Conservation (phyloP, 2,329 filamentous ascomycete genomes). For the Teratosphaeria zuluensis region DNA sequence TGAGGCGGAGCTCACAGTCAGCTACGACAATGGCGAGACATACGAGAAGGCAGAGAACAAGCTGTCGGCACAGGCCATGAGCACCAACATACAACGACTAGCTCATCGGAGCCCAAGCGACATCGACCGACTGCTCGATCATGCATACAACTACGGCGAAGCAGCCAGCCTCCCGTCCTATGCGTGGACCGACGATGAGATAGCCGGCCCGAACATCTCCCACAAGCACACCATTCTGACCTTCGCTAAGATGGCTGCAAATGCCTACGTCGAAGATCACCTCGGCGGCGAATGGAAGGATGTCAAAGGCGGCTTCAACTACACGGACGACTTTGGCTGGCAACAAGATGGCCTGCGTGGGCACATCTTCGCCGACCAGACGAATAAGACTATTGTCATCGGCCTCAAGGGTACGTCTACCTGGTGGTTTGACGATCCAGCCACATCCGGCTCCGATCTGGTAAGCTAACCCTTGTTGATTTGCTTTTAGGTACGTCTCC, state of each 20-base stretch:
- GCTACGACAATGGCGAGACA: conserved; percentile 18
- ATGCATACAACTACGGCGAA: conserved; percentile 59
- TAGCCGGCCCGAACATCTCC: conserved; percentile 69
- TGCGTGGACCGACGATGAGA: conserved; percentile 64
- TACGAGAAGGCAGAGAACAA: conserved; percentile 32
- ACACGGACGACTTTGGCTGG: conserved; percentile 87
- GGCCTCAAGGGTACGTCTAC: conserved; percentile 63
- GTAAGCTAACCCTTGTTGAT: conserved; percentile 4
- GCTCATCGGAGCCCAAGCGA: conserved; percentile 65
- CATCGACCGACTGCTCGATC: conserved; percentile 68
- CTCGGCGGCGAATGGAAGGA: conserved; percentile 72
- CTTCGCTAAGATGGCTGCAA: conserved; percentile 77
- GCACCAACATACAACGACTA: conserved; percentile 65
- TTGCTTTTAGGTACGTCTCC: conserved; percentile 31
- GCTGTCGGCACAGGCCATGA: conserved; percentile 32
- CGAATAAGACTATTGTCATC: conserved; percentile 79
- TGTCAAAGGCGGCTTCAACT: conserved; percentile 69
- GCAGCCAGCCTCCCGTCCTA: conserved; percentile 59
- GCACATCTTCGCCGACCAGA: conserved; percentile 82
- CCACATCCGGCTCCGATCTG: conserved; percentile 3
- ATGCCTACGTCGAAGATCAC: conserved; percentile 74
- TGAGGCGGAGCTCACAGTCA: conserved; percentile 34
- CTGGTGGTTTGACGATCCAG: conserved; percentile 6
- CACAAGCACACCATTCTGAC: conserved; percentile 77
- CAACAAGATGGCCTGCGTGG: conserved; percentile 78